Percentiles rank a stretch among this genome's conserved stretches.
These are phyloP conservation scores for Candida rishiriensis DNA, from an alignment of 805 yeast species.

Conservation along the genomic window DNA sequence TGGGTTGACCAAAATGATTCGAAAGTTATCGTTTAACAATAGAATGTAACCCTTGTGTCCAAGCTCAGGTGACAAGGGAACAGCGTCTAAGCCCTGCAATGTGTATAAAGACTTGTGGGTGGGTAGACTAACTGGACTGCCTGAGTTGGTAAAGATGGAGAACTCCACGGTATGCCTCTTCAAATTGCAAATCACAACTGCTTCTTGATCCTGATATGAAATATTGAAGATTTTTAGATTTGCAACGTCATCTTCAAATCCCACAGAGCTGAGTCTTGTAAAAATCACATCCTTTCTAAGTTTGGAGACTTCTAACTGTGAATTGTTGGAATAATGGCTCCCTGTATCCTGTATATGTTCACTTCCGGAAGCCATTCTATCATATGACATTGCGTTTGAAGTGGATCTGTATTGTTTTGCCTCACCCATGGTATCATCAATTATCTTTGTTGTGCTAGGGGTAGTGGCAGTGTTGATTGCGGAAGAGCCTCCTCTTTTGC, in stretches of 20 bases:
- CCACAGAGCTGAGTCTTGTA: conserved; percentile 49
- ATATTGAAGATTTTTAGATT: conserved; percentile 35
- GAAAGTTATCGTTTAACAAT: conserved; percentile 33
- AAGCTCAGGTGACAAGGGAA: conserved; percentile 29
- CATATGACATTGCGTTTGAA: conserved; percentile 38
- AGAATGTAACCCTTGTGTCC: conserved; percentile 42
- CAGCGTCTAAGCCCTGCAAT: conserved; percentile 33
- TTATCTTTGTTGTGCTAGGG: conserved; percentile 38
- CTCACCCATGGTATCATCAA: conserved; percentile 30
- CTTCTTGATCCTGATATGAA: conserved; percentile 53
- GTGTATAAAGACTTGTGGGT: conserved; percentile 18
- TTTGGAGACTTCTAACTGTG: conserved; percentile 28
- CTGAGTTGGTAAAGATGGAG: conserved; percentile 40
- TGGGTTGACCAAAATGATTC: conserved; percentile 48
- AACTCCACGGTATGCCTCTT: conserved; percentile 40
- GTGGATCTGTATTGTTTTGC: conserved; percentile 32
- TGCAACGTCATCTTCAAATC: conserved; percentile 28
- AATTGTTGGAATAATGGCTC: conserved; percentile 16
- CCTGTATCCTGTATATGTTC: conserved; percentile 27
- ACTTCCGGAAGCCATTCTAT: conserved; percentile 41
- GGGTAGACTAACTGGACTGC: conserved; percentile 25
- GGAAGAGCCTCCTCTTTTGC: conserved; percentile 23
- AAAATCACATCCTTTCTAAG: conserved; percentile 67
- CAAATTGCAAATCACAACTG: conserved; percentile 50
- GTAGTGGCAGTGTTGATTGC: conserved; percentile 24